Conservation (phyloP, 805 yeast genomes). For the Jamesozyma spencerorum region DNA sequence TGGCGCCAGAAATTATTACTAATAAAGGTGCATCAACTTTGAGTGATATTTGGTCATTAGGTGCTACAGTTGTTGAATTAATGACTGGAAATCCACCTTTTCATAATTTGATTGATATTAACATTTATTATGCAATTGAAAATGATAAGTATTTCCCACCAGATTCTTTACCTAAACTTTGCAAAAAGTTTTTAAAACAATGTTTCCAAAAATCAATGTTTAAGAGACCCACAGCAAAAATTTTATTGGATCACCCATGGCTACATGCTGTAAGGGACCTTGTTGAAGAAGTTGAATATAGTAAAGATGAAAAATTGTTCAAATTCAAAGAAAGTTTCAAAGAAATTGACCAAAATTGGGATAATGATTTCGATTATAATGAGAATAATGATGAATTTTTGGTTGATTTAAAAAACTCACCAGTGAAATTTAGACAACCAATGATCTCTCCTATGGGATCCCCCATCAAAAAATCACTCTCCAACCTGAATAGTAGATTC, state of each 20-base stretch:
- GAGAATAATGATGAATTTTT: constrained; percentile 4
- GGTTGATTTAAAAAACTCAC: not conserved
- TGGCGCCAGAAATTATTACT: constrained; percentile 93
- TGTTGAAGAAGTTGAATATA: constrained; percentile 1
- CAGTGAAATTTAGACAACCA: not conserved
- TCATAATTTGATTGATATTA: constrained; percentile 40
- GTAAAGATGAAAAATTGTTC: constrained; percentile 13
- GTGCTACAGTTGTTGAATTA: constrained; percentile 88
- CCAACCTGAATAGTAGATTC: not conserved
- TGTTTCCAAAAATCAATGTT: constrained; percentile 69
- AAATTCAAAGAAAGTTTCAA: constrained; percentile 20
- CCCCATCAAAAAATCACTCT: not conserved
- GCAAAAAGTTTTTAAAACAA: constrained; percentile 55
- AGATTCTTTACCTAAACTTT: constrained; percentile 33
- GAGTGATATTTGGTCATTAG: constrained; percentile 88
- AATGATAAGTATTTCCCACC: constrained; percentile 34
- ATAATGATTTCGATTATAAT: constrained; percentile 21
- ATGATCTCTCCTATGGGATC: not conserved
- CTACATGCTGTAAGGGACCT: constrained; percentile 8
- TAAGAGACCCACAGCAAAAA: constrained; percentile 54
- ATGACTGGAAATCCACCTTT: constrained; percentile 84
- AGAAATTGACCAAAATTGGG: constrained; percentile 21
- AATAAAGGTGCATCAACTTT: constrained; percentile 80
- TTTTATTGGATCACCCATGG: constrained; percentile 55
- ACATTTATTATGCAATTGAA: constrained; percentile 32